Evolutionary conservation across 2,329 filamentous ascomycete species (phyloP), one percentile per base, ranked within the genome.

Genomic region (Ascochyta fabae): DNA sequence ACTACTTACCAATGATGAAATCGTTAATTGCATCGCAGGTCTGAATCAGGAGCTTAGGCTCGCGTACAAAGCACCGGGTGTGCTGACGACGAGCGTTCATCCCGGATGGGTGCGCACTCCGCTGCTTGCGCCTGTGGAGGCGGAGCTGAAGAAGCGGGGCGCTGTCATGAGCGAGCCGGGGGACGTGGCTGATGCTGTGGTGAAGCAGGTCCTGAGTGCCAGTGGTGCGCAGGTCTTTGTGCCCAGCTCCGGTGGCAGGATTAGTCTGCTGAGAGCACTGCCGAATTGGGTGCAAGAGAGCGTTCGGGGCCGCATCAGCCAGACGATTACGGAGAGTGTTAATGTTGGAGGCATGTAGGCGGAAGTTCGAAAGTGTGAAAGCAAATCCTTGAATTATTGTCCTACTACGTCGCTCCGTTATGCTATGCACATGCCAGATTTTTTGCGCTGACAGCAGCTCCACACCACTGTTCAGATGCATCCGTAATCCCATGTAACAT

Each of bases 281-380:
- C 80, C 81, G 1, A 74, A 73, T 35, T 83, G 81, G 81, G 26
- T 81, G 49, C 80, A 83, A 62, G 79, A 82, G 62, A 34, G 38
- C 3, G 3, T 71, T 1, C 54, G 75, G 48, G 61, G 53, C 44
- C 48, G 56, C n/a, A 31, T 62, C n/a, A 61, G 60, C 16, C 63
- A 56, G 49, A 52, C 45, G 1, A 64, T 72, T 15, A 44, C 53
- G 22, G 48, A 53, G n/a, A 61, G 45, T 39, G 56, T 54, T 10
- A 41, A 57, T 39, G 38, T 31, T 42, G 24, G 50, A 24, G 40
- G 46, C 10, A 44, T 47, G 39, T 38, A 48, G 29, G 6, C 23
- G 4, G 16, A 41, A 41, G 4, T 5, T 3, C 19, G 19, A 27
- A 27, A 27, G 4, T 4, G 15, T 27, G 12, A 41, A 41, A 41